A percentile compares a stretch with the other conserved stretches of the same genome.
These are phyloP conservation scores for Fusarium brevicatenulatum DNA, from an alignment of 2,329 filamentous ascomycete genomes.

Conservation along the genomic window DNA sequence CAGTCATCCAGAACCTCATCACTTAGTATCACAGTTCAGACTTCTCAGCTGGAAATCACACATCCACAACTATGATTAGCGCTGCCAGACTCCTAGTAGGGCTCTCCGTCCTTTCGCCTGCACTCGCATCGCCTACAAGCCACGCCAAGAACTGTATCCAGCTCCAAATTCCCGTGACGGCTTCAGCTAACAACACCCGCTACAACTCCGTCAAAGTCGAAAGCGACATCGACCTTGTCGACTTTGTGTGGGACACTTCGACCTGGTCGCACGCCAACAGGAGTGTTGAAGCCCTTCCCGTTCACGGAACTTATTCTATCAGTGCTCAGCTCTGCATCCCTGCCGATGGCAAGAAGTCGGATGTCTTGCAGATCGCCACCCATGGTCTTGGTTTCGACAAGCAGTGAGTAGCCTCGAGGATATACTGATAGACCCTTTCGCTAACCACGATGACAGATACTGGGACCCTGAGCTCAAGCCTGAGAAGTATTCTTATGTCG, in stretches of 20 bases:
- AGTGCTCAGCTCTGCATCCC: neutral
- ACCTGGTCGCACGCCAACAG: neutral
- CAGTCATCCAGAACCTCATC: too few relatives aligned
- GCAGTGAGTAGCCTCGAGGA: neutral
- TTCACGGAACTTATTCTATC: neutral
- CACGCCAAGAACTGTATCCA: neutral
- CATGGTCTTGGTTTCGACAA: neutral
- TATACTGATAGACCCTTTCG: neutral
- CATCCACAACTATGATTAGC: too few relatives aligned
- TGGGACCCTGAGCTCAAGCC: neutral
- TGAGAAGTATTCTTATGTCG: neutral
- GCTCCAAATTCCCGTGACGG: rapidly evolving
- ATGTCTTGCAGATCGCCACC: neutral
- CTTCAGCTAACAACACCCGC: neutral
- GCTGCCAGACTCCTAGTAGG: rapidly evolving
- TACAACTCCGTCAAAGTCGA: neutral
- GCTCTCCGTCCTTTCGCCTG: rapidly evolving
- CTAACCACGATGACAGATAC: neutral
- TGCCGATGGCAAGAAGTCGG: neutral
- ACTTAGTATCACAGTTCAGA: too few relatives aligned
- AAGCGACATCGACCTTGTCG: neutral
- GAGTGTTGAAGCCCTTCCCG: rapidly evolving
- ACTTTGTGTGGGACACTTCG: neutral
- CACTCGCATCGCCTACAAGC: rapidly evolving
- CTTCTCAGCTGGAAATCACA: too few relatives aligned